These are phyloP conservation scores for Fusarium avenaceum DNA, from an alignment of 2,329 filamentous ascomycete species.

Conservation along the genomic window DNA sequence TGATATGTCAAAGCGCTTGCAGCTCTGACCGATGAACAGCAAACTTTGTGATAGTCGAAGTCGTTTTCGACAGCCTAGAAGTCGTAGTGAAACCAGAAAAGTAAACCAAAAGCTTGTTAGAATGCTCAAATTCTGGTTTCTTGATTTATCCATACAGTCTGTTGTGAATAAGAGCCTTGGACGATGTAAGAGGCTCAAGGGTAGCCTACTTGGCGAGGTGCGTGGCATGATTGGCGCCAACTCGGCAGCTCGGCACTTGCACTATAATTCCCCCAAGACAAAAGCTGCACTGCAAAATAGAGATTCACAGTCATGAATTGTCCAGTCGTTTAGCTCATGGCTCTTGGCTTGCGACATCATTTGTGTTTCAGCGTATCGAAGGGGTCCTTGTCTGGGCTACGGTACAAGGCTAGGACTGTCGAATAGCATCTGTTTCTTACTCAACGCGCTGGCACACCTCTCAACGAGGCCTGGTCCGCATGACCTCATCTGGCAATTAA, in stretches of 20 bases:
- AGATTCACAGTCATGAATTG: constrained; percentile 20
- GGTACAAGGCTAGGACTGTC: constrained; percentile 16
- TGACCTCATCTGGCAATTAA: constrained; percentile 45
- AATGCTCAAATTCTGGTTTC: constrained; percentile 1
- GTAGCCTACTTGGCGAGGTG: constrained; percentile 28
- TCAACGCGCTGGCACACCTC: constrained; percentile 24
- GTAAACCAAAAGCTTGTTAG: background rate
- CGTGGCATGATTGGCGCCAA: constrained; percentile 15
- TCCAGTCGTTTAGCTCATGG: constrained; percentile 14
- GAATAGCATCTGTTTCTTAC: constrained; percentile 31
- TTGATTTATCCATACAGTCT: background rate
- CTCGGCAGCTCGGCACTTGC: constrained; percentile 19
- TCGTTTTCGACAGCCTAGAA: constrained; percentile 23
- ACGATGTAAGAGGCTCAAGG: constrained; percentile 40
- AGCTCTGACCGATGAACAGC: constrained; percentile 4
- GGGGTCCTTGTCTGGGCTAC: constrained; percentile 12
- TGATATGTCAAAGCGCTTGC: constrained; percentile 1
- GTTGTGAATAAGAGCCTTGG: constrained; percentile 29
- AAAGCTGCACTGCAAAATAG: background rate
- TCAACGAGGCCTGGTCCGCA: constrained; percentile 36
- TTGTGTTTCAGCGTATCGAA: constrained; percentile 41
- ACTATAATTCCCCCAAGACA: constrained; percentile 3
- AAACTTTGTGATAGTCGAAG: constrained; percentile 9
- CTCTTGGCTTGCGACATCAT: constrained; percentile 39
- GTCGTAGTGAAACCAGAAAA: background rate